Conservation (phyloP, 441 rosid species). For the Dalechampia spathulata region DNA sequence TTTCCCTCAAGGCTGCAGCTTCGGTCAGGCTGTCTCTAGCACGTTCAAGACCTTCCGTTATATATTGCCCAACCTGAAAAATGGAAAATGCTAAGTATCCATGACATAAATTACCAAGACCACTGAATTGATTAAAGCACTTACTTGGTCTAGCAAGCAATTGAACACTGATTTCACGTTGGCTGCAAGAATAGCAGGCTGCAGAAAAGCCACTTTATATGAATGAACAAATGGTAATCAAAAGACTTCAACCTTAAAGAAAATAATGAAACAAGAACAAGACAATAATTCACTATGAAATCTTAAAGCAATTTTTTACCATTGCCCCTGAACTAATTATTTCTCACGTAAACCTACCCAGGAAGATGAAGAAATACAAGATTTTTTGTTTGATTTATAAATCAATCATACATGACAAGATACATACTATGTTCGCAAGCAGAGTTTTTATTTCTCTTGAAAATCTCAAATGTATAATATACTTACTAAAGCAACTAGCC, state of each 20-base stretch:
- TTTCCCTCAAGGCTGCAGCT: conserved; percentile 95
- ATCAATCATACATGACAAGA: too few species aligned
- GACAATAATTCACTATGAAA: too few species aligned
- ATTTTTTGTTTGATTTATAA: too few species aligned
- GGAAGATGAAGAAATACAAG: too few species aligned
- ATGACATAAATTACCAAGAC: conserved; percentile 12
- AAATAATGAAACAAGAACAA: neutral
- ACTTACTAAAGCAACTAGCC: too few species aligned
- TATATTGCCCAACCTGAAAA: conserved; percentile 77
- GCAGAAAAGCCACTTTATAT: conserved; percentile 27
- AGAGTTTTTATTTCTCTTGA: too few species aligned
- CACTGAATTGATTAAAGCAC: conserved; percentile 21
- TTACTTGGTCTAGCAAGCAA: conserved; percentile 90
- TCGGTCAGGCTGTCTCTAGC: conserved; percentile 90
- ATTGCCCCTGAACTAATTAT: neutral
- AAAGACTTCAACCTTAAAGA: neutral
- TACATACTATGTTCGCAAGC: too few species aligned
- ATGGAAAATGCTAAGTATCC: conserved; percentile 1
- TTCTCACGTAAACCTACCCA: too few species aligned
- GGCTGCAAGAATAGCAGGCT: conserved; percentile 81
- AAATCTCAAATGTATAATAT: too few species aligned
- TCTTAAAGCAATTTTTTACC: too few species aligned
- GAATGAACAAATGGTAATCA: conserved; percentile 16
- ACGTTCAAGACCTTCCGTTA: conserved; percentile 96
- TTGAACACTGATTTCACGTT: conserved; percentile 89